Conservation (phyloP, 1,284 basidiomycete genomes). For the Moniliella sp. region DNA sequence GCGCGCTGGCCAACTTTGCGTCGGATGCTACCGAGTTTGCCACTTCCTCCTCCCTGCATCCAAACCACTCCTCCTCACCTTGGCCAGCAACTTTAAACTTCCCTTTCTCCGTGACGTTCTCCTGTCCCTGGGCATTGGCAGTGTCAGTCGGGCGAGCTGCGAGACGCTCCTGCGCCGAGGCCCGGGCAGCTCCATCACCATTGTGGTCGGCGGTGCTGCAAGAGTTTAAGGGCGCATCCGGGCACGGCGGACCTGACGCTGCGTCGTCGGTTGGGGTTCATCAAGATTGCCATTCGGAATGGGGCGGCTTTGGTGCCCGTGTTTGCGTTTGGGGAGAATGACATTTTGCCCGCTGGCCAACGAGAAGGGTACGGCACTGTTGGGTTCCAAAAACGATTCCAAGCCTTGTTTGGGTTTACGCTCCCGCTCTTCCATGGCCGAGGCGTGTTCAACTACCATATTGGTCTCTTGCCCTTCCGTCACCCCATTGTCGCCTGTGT, state of each 20-base stretch:
- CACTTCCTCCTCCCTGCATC: slow-evolving; percentile 68
- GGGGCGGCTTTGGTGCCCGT: slow-evolving; percentile 40
- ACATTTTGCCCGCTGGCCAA: slow-evolving; percentile 97
- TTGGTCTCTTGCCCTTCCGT: slow-evolving; percentile 71
- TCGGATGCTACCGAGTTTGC: slow-evolving; percentile 92
- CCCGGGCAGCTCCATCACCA: slow-evolving; percentile 51
- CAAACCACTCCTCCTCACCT: slow-evolving; percentile 70
- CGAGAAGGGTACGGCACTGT: slow-evolving; percentile 68
- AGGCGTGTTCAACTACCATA: slow-evolving; percentile 46
- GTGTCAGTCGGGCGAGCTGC: slow-evolving; percentile 72
- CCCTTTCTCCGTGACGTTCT: slow-evolving; percentile 83
- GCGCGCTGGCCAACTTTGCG: slow-evolving; percentile 74
- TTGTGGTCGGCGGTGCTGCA: slow-evolving; percentile 87
- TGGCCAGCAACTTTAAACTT: slow-evolving; percentile 62
- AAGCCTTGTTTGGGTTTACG: slow-evolving; percentile 77
- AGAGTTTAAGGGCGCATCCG: slow-evolving; percentile 73
- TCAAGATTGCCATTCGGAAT: slow-evolving; percentile 81
- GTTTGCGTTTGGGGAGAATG: slow-evolving; percentile 41
- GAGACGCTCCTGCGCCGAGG: slow-evolving; percentile 52
- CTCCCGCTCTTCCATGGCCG: slow-evolving; percentile 75
- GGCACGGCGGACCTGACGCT: slow-evolving; percentile 85
- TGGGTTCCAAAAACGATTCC: slow-evolving; percentile 66
- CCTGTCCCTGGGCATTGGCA: slow-evolving; percentile 53
- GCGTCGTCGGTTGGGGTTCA: slow-evolving; percentile 55
- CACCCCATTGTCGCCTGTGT: slow-evolving; percentile 72